Percentiles rank a stretch among this genome's conserved stretches.
These are phyloP conservation scores for Lipomyces yamadae DNA, from an alignment of 805 yeast species.

Conservation along the genomic window DNA sequence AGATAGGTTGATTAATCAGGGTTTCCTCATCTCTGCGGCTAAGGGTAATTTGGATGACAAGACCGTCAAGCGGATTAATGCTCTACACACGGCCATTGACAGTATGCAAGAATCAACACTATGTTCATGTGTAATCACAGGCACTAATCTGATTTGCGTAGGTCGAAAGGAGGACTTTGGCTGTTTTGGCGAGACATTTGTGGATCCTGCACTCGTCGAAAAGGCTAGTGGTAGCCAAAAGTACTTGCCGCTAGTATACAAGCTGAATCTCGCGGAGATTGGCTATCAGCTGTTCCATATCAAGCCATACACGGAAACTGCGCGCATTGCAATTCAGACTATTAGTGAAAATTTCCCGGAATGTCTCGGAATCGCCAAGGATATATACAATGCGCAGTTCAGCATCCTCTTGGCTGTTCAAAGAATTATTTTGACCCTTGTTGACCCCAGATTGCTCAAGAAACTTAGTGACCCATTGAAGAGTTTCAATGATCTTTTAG, in stretches of 20 bases:
- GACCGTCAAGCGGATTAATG: not conserved
- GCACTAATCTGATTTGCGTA: not conserved
- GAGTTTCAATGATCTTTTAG: constrained; percentile 1
- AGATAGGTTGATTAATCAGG: not conserved
- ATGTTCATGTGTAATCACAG: not conserved
- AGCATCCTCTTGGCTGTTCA: not conserved
- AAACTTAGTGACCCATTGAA: constrained; percentile 6
- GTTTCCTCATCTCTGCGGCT: not conserved
- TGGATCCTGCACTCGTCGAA: constrained; percentile 12
- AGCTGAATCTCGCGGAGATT: constrained; percentile 18
- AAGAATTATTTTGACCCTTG: not conserved
- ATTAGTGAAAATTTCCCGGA: not conserved
- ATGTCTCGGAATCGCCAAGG: not conserved
- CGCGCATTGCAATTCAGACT: not conserved
- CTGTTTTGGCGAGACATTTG: not conserved
- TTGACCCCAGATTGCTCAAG: not conserved
- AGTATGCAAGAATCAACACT: not conserved
- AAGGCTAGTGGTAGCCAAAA: constrained; percentile 8
- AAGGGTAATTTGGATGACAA: constrained; percentile 6
- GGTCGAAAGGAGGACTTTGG: constrained; percentile 14
- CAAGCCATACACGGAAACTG: not conserved
- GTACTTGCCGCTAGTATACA: constrained; percentile 9
- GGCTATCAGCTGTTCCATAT: constrained; percentile 10
- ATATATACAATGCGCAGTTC: not conserved
- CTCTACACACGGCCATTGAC: not conserved